Evolutionary conservation across 2,329 filamentous ascomycete genomes (phyloP).

Genomic region (Apiospora saccharicola): DNA sequence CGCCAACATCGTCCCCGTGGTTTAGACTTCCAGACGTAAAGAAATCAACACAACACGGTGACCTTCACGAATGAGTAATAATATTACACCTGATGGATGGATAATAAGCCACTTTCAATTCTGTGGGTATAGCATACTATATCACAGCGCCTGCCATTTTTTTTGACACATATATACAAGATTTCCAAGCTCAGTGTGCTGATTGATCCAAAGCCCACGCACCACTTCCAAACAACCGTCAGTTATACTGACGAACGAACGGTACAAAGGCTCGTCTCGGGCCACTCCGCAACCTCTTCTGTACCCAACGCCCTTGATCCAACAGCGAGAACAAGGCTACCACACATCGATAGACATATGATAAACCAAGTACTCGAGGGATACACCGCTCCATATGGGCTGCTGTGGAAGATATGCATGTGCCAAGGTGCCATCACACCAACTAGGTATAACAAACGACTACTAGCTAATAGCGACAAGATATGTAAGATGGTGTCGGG

Average conservation of each 20-base stretch:
- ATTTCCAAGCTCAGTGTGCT: slow-evolving; percentile 7
- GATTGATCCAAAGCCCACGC: slow-evolving; percentile 11
- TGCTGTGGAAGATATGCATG: slow-evolving; percentile 12
- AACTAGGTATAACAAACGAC: slow-evolving; percentile 21
- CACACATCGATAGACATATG: neutral
- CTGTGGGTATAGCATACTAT: slow-evolving; percentile 15
- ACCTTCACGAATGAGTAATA: neutral
- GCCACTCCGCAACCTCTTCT: neutral
- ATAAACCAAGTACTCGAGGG: neutral
- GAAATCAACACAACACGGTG: neutral
- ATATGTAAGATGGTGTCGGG: slow-evolving; percentile 19
- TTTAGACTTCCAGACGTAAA: neutral
- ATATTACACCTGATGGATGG: neutral
- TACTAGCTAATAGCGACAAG: slow-evolving; percentile 20
- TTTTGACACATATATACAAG: slow-evolving; percentile 18
- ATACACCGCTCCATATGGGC: neutral
- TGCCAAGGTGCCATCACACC: slow-evolving; percentile 5
- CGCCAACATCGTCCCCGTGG: too few species aligned
- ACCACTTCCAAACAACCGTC: neutral
- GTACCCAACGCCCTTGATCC: neutral
- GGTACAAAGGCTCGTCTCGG: neutral
- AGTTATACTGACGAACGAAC: neutral
- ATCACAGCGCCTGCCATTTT: slow-evolving; percentile 12
- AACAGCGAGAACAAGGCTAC: neutral
- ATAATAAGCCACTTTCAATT: slow-evolving; percentile 18